Percentiles rank a stretch among this genome's conserved stretches.
Conservation (phyloP, 2,329 filamentous ascomycete genomes). For the Trichoderma koningiopsis region DNA sequence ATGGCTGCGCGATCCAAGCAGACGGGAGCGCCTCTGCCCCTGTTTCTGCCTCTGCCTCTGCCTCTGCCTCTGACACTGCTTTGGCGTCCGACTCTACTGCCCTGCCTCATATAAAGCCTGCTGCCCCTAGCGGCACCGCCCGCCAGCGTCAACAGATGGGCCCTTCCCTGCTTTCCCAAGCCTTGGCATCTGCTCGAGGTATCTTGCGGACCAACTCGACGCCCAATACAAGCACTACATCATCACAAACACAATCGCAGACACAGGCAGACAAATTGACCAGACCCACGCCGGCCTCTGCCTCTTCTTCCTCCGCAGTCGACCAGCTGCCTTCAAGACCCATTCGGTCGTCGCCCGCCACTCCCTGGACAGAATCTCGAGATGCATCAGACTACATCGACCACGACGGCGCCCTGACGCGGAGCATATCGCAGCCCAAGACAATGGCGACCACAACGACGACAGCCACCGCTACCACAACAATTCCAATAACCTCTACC, state of each 20-base stretch:
- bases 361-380: conserved; percentile 26
- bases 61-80: not conserved
- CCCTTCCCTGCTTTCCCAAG: conserved; percentile 59
- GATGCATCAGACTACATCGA: conserved; percentile 42
- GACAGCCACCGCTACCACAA: conserved; percentile 17
- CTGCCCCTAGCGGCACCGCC: conserved; percentile 39
- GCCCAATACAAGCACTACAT: conserved; percentile 21
- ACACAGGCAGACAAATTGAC: conserved; percentile 13
- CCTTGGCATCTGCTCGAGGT: conserved; percentile 60
- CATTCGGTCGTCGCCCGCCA: conserved; percentile 1
- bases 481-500: conserved; percentile 37
- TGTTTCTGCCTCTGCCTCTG: not conserved
- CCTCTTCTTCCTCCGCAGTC: not conserved
- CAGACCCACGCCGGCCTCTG: not conserved
- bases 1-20: conserved; percentile 1
- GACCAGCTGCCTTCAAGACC: conserved; percentile 5
- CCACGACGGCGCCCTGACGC: conserved; percentile 44
- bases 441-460: conserved; percentile 38
- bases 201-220: conserved; percentile 40
- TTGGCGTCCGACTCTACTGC: not conserved
- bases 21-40: conserved; percentile 7
- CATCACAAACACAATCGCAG: not conserved
- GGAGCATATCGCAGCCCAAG: conserved; percentile 32
- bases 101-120: conserved; percentile 47
- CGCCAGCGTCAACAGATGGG: conserved; percentile 50